Base-by-base conservation (phyloP, 805 yeast species). In the Suhomyces faveliae region DNA sequence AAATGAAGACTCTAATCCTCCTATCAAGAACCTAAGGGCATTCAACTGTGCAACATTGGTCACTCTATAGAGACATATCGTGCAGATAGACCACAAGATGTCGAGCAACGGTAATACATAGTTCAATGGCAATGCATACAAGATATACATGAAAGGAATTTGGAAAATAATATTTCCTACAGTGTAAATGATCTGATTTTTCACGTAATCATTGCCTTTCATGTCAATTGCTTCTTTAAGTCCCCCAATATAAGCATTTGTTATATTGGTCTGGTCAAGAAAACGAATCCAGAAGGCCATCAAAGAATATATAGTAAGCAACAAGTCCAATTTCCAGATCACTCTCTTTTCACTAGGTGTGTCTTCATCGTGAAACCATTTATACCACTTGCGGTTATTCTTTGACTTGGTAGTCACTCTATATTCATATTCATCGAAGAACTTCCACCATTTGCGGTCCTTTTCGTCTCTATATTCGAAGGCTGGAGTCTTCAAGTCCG, bases 401-500 rank as follows among this genome's bases (percentile, higher is more conserved):
- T 42, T 40, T 4, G 38, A 35, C 17, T 42, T 25, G 9, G 44
- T 53, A 30, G 57, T 58, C 29, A 48, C 42, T 19, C 69, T 48
- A 50, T 66, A 64, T 45, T 66, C 69, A 45, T 59, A 63, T 49
- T 66, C 69, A 49, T 66, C 69, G 38, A 77, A 77, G 48, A 64
- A 76, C 24, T 67, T 68, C 68, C 69, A 75, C 78, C 81, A 78
- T 20, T 73, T 68, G 45, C 81, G 66, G 45, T 73, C 55, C 5
- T 81, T 80, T 57, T 78, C 83, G 56, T 79, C 83, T 51, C 82
- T 62, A 53, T 70, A 73, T 54, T 77, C 81, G 6, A 37, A n/a
- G 2, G 9, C 40, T 21, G 19, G 37, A 10, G 21, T 10, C 37
- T 33, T n/a, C n/a, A 33, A 12, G 6, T 20, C 15, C 12, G 21